Percentiles rank a stretch among this genome's conserved stretches.
Conservation (phyloP, 495 filamentous ascomycete genomes). For the Talaromyces trachyspermus region DNA sequence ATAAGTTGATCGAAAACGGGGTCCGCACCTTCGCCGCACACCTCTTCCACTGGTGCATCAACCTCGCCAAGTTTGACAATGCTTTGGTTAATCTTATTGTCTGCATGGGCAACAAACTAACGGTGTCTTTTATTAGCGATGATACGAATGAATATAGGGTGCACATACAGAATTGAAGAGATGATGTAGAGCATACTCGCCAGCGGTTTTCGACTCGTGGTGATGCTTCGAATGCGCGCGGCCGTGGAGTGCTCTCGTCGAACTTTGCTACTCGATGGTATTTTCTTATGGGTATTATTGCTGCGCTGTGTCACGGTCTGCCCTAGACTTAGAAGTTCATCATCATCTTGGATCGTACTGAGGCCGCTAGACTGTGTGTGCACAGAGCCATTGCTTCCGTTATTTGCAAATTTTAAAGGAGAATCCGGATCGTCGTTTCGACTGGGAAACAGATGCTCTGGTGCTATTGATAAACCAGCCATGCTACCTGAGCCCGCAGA, state of each 20-base stretch:
- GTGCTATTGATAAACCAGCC: conserved; percentile 17
- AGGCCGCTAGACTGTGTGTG: conserved; percentile 24
- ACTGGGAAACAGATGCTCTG: conserved; percentile 12
- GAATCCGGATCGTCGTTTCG: conserved; percentile 29
- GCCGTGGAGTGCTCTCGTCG: conserved; percentile 69
- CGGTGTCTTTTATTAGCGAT: conserved; percentile 15
- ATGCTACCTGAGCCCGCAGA: conserved; percentile 39
- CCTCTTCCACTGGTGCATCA: conserved; percentile 73
- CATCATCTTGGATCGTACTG: conserved; percentile 37
- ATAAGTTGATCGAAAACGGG: conserved; percentile 93
- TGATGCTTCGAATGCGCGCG: conserved; percentile 77
- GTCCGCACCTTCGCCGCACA: conserved; percentile 86
- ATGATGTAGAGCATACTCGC: conserved; percentile 94
- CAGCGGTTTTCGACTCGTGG: conserved; percentile 77
- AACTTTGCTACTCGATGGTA: conserved; percentile 50
- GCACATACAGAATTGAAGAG: conserved; percentile 77
- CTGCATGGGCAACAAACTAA: conserved; percentile 68
- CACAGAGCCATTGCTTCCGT: conserved; percentile 15
- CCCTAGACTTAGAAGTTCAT: conserved; percentile 18
- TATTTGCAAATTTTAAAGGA: conserved; percentile 18
- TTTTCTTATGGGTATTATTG: conserved; percentile 26
- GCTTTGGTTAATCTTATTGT: conserved; percentile 85
- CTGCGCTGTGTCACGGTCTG: conserved; percentile 15
- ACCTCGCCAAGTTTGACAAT: conserved; percentile 65
- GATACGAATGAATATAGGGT: neutral